phyloP scores from a whole-genome alignment of 352 stramenopile species.

The Thraustochytrium sp. region DNA sequence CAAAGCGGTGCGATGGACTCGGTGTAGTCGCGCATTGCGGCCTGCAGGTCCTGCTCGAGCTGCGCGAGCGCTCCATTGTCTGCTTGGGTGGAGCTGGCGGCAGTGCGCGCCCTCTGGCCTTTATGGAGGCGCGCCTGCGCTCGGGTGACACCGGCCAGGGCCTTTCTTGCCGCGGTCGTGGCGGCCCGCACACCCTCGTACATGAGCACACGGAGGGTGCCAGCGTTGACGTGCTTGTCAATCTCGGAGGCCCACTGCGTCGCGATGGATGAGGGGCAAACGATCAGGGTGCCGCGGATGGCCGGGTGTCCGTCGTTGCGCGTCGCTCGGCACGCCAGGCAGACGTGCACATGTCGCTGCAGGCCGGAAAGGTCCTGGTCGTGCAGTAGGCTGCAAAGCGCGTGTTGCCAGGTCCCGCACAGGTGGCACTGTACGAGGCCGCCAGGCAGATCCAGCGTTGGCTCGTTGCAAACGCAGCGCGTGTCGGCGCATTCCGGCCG shows the following conservation, averaged over 20 bases:
- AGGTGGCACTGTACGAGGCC: not conserved
- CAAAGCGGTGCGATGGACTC: constrained; percentile 52
- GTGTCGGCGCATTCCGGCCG: not conserved
- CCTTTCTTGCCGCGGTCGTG: too few species aligned
- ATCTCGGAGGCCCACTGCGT: constrained; percentile 81
- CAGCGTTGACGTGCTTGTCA: constrained; percentile 62
- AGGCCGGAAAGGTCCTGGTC: not conserved
- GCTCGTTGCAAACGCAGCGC: not conserved
- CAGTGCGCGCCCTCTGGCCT: not conserved
- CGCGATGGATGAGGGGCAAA: constrained; percentile 79
- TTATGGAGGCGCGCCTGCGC: too few species aligned
- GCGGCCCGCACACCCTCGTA: constrained; percentile 29
- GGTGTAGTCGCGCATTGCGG: constrained; percentile 23
- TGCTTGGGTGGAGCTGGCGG: not conserved
- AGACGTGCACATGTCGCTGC: not conserved
- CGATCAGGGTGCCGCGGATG: constrained; percentile 73
- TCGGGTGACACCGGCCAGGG: too few species aligned
- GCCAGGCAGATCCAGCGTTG: not conserved
- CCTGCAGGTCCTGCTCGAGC: not conserved
- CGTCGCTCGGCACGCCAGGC: not conserved
- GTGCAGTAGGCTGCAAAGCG: not conserved
- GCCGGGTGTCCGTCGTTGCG: not conserved
- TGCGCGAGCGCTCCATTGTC: not conserved
- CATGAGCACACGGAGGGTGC: constrained; percentile 18
- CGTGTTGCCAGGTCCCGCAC: not conserved